These are phyloP conservation scores for Protoeuglena noctilucae DNA, from an alignment of 139 green algal genomes.

Conservation along the genomic window DNA sequence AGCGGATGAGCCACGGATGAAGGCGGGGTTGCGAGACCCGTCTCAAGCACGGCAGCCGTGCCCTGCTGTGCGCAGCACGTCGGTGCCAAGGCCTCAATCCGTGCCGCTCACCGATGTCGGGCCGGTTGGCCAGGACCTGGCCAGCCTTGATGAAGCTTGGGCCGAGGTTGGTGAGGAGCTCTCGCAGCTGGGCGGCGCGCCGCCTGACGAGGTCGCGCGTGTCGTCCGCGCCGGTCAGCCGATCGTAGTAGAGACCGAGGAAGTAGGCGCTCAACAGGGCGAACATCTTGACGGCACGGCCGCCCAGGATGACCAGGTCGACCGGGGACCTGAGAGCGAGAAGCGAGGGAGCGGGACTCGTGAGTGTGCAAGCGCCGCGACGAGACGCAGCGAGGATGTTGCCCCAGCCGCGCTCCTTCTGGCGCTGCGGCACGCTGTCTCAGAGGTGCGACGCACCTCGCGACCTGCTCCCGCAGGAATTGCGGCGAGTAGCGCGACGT, in stretches of 20 bases:
- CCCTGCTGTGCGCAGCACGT: too few species aligned
- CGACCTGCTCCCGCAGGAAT: conserved; percentile 10
- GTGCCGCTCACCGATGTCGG: too few species aligned
- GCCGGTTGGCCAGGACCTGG: conserved; percentile 85
- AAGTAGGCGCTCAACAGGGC: conserved; percentile 13
- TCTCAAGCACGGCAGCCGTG: too few species aligned
- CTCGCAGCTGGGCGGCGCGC: conserved; percentile 62
- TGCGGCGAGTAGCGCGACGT: conserved; percentile 24
- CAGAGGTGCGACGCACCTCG: conserved; percentile 24
- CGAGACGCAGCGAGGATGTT: conserved; percentile 18
- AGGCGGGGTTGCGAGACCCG: too few species aligned
- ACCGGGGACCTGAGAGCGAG: conserved; percentile 3
- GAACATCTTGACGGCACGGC: conserved; percentile 9
- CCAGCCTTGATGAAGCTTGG: conserved; percentile 97
- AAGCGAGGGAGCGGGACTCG: conserved; percentile 2
- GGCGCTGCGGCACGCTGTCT: conserved; percentile 21
- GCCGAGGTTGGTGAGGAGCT: conserved; percentile 70
- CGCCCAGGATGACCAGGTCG: conserved; percentile 4
- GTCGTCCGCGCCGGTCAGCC: conserved; percentile 9
- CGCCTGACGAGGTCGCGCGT: conserved; percentile 23
- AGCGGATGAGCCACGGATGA: too few species aligned
- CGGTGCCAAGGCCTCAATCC: too few species aligned
- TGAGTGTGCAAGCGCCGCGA: background rate
- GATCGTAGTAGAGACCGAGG: conserved; percentile 10
- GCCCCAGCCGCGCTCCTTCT: conserved; percentile 20